Evolutionary conservation across 129 eudicot species (phyloP).

Genomic region (sunflower (Helianthus annuus)): DNA sequence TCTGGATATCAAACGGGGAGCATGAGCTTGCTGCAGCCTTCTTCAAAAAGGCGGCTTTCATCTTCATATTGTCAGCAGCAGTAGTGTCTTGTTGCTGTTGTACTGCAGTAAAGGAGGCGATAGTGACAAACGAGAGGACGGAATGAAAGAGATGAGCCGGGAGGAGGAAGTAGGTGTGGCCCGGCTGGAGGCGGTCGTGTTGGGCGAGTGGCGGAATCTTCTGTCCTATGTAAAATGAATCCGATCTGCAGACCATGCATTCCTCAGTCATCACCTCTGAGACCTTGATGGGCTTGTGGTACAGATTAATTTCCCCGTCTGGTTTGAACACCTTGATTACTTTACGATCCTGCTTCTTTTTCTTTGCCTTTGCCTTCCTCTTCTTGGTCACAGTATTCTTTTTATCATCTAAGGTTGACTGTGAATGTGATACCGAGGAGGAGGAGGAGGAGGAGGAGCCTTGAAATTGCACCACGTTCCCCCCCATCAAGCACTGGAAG

Average conservation of each 20-base stretch:
- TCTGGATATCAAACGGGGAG: slow-evolving; percentile 50
- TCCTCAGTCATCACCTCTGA: slow-evolving; percentile 43
- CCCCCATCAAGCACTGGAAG: slow-evolving; percentile 35
- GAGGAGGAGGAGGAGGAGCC: slow-evolving; percentile 13
- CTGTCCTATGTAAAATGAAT: slow-evolving; percentile 68
- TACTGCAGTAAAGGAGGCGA: slow-evolving; percentile 33
- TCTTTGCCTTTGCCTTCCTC: slow-evolving; percentile 12
- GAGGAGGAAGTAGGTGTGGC: slow-evolving; percentile 56
- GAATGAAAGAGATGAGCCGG: slow-evolving; percentile 49
- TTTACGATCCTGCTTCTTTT: slow-evolving; percentile 19
- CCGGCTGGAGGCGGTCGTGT: slow-evolving; percentile 51
- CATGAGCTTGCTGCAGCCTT: slow-evolving; percentile 37
- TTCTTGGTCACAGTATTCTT: not conserved
- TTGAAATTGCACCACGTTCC: slow-evolving; percentile 28
- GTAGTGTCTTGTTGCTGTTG: not conserved
- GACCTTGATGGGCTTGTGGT: slow-evolving; percentile 42
- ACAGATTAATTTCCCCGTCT: slow-evolving; percentile 45
- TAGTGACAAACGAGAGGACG: slow-evolving; percentile 44
- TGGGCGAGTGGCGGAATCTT: slow-evolving; percentile 48
- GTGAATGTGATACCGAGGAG: not conserved
- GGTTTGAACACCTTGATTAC: slow-evolving; percentile 49
- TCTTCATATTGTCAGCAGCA: slow-evolving; percentile 20
- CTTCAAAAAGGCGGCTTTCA: slow-evolving; percentile 35
- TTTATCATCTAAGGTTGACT: not conserved
- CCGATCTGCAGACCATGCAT: slow-evolving; percentile 53